A percentile compares a stretch with the other conserved stretches of the same genome.
Conservation (phyloP, 345 rosid genomes). For the Dimocarpus longan region DNA sequence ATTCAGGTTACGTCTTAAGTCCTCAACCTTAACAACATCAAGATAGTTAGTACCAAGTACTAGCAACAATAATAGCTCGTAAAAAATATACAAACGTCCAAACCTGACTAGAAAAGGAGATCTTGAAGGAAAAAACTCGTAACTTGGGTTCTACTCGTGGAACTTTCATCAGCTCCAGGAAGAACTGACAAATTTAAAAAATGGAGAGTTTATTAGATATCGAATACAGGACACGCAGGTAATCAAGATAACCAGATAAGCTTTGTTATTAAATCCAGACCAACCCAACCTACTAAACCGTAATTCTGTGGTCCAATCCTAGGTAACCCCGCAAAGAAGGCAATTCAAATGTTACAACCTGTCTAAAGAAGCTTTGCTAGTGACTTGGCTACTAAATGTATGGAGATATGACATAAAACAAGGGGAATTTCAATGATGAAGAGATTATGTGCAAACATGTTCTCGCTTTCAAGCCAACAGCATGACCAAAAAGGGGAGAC, state of each 20-base stretch:
- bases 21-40: constrained; percentile 65
- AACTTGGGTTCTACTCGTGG: constrained; percentile 96
- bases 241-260: constrained; percentile 13
- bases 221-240: constrained; percentile 17
- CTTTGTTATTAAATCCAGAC: background rate
- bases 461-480: background rate
- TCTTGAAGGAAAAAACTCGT: constrained; percentile 92
- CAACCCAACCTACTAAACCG: background rate
- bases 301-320: background rate
- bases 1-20: constrained; percentile 66
- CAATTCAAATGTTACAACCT: background rate
- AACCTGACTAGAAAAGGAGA: constrained; percentile 91
- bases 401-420: background rate
- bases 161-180: constrained; percentile 92
- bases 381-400: background rate
- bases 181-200: constrained; percentile 61
- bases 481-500: background rate
- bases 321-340: background rate
- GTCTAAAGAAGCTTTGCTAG: background rate
- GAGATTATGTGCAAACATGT: constrained; percentile 3
- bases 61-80: constrained; percentile 11
- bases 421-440: background rate
- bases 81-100: constrained; percentile 17
- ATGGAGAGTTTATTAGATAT: constrained; percentile 30
- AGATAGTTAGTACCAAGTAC: constrained; percentile 14